These are phyloP conservation scores for Blastobotrys terrestris DNA, from an alignment of 805 yeast genomes.

Conservation along the genomic window DNA sequence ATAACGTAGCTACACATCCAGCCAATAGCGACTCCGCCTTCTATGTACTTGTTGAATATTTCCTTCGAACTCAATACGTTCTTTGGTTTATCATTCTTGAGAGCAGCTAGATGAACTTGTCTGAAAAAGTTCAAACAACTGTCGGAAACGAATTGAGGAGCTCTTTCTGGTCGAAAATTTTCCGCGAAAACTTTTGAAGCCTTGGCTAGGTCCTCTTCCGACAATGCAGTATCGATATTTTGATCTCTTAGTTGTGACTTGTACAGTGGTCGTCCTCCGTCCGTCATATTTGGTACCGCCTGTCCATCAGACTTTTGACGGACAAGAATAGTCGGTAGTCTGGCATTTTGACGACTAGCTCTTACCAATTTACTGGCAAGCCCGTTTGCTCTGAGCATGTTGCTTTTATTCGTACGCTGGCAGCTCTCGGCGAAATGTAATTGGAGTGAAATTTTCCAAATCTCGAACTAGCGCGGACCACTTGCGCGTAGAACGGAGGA, in stretches of 20 bases:
- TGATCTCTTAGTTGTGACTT: not conserved
- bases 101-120: not conserved
- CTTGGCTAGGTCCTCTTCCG: not conserved
- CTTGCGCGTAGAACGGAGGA: not conserved
- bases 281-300: not conserved
- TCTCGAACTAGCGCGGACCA: not conserved
- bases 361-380: not conserved
- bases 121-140: not conserved
- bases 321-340: not conserved
- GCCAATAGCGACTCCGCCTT: constrained; percentile 14
- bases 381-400: not conserved
- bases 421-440: not conserved
- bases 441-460: not conserved
- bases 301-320: not conserved
- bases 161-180: not conserved
- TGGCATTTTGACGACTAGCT: not conserved
- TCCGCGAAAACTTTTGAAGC: constrained; percentile 4
- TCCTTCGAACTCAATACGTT: constrained; percentile 7
- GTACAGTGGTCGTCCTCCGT: not conserved
- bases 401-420: not conserved
- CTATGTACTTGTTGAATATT: constrained; percentile 9
- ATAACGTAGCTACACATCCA: constrained; percentile 23
- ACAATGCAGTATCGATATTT: not conserved
- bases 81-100: not conserved
- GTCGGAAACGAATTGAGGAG: not conserved